Percentiles rank a stretch among this genome's conserved stretches.
These are phyloP conservation scores for Ramaria rubella DNA, from an alignment of 768 basidiomycete species.

Conservation along the genomic window DNA sequence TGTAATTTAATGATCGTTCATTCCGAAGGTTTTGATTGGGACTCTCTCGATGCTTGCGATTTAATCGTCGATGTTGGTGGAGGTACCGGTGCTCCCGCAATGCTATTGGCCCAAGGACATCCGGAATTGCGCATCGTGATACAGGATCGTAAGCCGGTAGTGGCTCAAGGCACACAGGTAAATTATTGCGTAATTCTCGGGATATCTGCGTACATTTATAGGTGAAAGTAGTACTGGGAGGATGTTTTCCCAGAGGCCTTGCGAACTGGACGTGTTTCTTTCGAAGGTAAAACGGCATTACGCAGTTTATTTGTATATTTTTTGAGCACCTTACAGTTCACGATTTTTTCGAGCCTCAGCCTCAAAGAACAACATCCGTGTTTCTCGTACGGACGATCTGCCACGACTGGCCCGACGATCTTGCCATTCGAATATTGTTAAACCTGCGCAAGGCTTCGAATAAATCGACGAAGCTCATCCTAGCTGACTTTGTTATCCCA, in stretches of 20 bases:
- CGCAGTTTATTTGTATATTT: background rate
- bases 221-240: conserved; percentile 1
- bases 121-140: conserved; percentile 23
- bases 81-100: conserved; percentile 21
- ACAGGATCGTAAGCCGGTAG: conserved; percentile 26
- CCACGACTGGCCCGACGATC: conserved; percentile 28
- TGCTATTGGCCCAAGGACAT: conserved; percentile 18
- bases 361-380: conserved; percentile 20
- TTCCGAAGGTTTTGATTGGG: conserved; percentile 26
- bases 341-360: conserved; percentile 25
- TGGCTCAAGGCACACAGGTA: conserved; percentile 18
- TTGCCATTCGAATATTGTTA: conserved; percentile 19
- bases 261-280: conserved; percentile 2
- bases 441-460: conserved; percentile 24
- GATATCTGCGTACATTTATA: background rate
- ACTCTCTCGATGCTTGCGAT: conserved; percentile 13
- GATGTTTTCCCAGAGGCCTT: background rate
- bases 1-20: background rate
- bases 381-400: conserved; percentile 26
- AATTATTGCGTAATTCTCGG: background rate
- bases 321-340: conserved; percentile 10
- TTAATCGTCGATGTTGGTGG: conserved; percentile 31
- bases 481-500: conserved; percentile 18
- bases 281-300: conserved; percentile 5
- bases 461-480: conserved; percentile 21